Conservation (phyloP, 1,284 basidiomycete species). For the Mycena sp. region DNA sequence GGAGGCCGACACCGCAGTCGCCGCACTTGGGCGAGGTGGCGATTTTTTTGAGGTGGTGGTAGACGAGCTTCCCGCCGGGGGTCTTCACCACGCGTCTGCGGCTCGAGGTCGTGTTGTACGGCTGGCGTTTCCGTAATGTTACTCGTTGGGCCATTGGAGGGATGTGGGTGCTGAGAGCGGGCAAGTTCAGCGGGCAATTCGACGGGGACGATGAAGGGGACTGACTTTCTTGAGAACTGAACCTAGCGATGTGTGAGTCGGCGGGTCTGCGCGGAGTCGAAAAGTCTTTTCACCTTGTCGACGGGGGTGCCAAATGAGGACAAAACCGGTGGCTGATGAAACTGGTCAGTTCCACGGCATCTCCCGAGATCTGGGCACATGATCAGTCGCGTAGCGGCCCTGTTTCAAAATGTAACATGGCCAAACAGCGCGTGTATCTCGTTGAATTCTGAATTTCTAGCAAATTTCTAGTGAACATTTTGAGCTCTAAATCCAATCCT, state of each 20-base stretch:
- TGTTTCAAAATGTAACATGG: no score
- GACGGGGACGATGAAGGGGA: background rate
- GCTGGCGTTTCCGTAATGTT: slow-evolving; percentile 97
- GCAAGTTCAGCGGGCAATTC: slow-evolving; percentile 19
- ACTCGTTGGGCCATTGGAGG: slow-evolving; percentile 96
- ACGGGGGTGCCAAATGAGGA: background rate
- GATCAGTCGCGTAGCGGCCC: no score
- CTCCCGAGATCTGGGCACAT: no score
- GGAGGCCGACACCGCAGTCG: slow-evolving; percentile 92
- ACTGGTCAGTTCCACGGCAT: slow-evolving; percentile 1
- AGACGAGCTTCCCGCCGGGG: slow-evolving; percentile 91
- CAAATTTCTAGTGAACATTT: no score
- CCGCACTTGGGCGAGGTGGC: slow-evolving; percentile 94
- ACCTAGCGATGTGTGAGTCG: slow-evolving; percentile 13
- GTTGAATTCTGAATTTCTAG: no score
- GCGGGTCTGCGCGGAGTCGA: slow-evolving; percentile 20
- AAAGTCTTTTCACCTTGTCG: slow-evolving; percentile 4
- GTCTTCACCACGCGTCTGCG: slow-evolving; percentile 97
- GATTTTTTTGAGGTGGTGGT: slow-evolving; percentile 91
- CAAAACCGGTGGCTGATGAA: background rate
- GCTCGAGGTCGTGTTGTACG: slow-evolving; percentile 99
- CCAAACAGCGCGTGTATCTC: no score
- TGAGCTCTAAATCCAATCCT: no score
- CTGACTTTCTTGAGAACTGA: slow-evolving; percentile 21
- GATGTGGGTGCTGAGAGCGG: background rate